Conservation (phyloP, 139 green algal genomes). For the Volvox africanus region DNA sequence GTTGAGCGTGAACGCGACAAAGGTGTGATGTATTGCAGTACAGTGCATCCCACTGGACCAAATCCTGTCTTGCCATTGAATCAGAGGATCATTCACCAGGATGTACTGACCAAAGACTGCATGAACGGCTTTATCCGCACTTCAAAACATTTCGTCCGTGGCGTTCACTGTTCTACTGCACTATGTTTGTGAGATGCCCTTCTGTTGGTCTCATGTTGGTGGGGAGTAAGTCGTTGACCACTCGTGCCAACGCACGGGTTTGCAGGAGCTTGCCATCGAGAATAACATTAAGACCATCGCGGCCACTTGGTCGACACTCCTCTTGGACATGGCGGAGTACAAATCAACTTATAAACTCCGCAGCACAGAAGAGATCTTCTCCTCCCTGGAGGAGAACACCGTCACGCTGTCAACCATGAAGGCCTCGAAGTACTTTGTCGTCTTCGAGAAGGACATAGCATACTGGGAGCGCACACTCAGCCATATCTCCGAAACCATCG, state of each 20-base stretch:
- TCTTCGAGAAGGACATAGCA: slow-evolving; percentile 87
- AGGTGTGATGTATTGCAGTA: slow-evolving; percentile 62
- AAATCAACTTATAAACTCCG: slow-evolving; percentile 85
- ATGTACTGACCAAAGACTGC: too few species aligned
- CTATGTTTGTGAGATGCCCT: too few species aligned
- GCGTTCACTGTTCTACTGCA: too few species aligned
- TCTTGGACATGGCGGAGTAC: slow-evolving; percentile 84
- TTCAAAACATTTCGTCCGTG: too few species aligned
- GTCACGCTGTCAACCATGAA: slow-evolving; percentile 93
- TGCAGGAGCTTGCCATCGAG: slow-evolving; percentile 76
- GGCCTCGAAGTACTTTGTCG: slow-evolving; percentile 86
- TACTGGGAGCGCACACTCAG: slow-evolving; percentile 85
- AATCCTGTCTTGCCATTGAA: too few species aligned
- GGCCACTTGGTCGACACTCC: slow-evolving; percentile 55
- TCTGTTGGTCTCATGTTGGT: too few species aligned
- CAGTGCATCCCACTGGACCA: too few species aligned
- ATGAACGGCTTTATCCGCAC: too few species aligned
- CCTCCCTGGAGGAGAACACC: slow-evolving; percentile 87
- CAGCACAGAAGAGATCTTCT: slow-evolving; percentile 87
- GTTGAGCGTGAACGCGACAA: slow-evolving; percentile 82
- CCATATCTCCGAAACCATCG: slow-evolving; percentile 84
- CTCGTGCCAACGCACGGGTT: background rate
- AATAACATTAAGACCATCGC: slow-evolving; percentile 66
- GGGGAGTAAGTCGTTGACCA: too few species aligned
- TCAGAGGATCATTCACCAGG: too few species aligned